phyloP scores from a whole-genome alignment of 1,284 basidiomycete genomes.

The Moesziomyces parantarcticus region DNA sequence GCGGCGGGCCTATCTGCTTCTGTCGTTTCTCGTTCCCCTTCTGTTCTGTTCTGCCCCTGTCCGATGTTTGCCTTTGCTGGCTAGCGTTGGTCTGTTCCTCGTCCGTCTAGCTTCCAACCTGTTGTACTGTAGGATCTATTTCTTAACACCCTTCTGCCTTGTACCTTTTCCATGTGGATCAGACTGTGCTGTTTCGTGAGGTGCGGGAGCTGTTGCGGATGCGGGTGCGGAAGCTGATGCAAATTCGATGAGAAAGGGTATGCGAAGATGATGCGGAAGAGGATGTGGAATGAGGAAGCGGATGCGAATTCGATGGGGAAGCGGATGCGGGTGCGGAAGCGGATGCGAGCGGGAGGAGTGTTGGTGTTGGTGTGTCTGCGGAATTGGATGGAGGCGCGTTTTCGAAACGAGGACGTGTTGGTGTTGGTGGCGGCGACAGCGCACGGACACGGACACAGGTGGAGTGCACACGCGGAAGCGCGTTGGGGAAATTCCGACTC shows the following conservation, averaged over 20 bases:
- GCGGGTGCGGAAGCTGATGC: neutral
- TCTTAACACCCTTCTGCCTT: conserved; percentile 12
- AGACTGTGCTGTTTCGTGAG: neutral
- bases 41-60: conserved; percentile 1
- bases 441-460: too few relatives aligned
- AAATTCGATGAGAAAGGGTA: neutral
- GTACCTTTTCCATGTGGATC: neutral
- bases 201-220: neutral
- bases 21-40: neutral
- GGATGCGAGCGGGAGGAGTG: too few relatives aligned
- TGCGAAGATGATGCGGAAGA: too few relatives aligned
- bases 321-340: too few relatives aligned
- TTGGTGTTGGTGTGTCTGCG: too few relatives aligned
- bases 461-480: too few relatives aligned
- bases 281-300: too few relatives aligned
- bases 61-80: neutral
- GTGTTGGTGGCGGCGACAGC: too few relatives aligned
- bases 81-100: neutral
- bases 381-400: too few relatives aligned
- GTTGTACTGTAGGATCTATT: conserved; percentile 30
- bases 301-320: too few relatives aligned
- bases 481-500: too few relatives aligned
- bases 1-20: neutral
- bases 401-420: too few relatives aligned
- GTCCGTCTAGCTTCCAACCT: conserved; percentile 17